phyloP scores from a whole-genome alignment of 306 rosid species.

The Gleditsia sinensis region DNA sequence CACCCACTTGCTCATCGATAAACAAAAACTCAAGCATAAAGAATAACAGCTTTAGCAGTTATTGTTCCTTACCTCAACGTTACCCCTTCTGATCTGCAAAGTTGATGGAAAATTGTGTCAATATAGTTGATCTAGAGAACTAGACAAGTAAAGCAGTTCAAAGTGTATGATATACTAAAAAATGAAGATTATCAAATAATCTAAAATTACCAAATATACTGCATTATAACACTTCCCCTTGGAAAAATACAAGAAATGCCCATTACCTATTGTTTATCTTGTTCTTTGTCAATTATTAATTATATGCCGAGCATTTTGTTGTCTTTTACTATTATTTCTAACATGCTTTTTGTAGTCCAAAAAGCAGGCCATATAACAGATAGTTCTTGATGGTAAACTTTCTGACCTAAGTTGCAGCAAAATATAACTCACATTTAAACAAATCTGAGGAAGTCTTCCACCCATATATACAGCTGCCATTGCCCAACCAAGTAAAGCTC shows the following conservation, averaged over 20 bases:
- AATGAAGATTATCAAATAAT: conserved; percentile 8
- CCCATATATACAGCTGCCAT: conserved; percentile 82
- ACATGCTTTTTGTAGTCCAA: conserved; percentile 4
- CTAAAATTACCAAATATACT: conserved; percentile 12
- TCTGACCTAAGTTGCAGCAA: conserved; percentile 22
- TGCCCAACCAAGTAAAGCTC: conserved; percentile 80
- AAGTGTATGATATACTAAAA: conserved; percentile 11
- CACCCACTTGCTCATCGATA: conserved; percentile 1
- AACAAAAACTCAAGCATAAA: conserved; percentile 9
- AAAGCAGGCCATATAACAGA: conserved; percentile 22
- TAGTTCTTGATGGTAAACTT: conserved; percentile 12
- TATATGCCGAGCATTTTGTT: background rate
- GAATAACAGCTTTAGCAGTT: conserved; percentile 21
- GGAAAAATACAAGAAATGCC: conserved; percentile 13
- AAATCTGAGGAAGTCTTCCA: conserved; percentile 87
- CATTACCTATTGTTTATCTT: background rate
- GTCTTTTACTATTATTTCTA: conserved; percentile 12
- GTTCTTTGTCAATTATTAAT: background rate
- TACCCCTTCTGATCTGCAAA: conserved; percentile 82
- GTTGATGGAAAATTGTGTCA: conserved; percentile 45
- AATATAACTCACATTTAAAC: conserved; percentile 67
- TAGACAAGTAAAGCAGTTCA: background rate
- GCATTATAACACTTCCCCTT: background rate
- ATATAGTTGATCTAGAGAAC: conserved; percentile 11
- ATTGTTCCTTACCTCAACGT: conserved; percentile 65